Conservation (phyloP, 1,284 basidiomycete species). For the Cerioporus squamosus region DNA sequence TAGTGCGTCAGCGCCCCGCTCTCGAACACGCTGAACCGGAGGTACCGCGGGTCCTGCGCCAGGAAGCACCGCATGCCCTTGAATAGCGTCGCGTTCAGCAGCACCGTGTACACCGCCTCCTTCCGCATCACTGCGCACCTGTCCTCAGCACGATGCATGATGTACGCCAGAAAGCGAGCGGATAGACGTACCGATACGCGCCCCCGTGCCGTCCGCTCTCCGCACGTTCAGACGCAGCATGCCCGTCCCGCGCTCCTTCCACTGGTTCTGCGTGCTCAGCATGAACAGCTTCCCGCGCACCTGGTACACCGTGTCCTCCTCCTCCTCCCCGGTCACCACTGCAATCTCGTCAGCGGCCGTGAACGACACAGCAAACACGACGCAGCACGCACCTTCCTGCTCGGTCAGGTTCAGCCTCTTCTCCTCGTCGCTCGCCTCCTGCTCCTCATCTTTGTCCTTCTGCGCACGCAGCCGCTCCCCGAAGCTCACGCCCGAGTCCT, state of each 20-base stretch:
- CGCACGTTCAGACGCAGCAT: conserved; percentile 82
- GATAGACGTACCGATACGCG: conserved; percentile 74
- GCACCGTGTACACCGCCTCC: conserved; percentile 85
- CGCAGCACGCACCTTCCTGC: conserved; percentile 65
- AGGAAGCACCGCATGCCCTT: conserved; percentile 81
- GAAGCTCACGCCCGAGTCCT: conserved; percentile 50
- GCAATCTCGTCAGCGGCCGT: conserved; percentile 11
- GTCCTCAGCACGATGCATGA: not conserved
- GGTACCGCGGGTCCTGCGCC: conserved; percentile 80
- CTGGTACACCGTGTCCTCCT: conserved; percentile 85
- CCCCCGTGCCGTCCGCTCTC: conserved; percentile 65
- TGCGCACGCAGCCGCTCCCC: conserved; percentile 65
- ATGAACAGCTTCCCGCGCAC: conserved; percentile 86
- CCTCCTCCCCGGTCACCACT: conserved; percentile 93
- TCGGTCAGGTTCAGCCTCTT: conserved; percentile 58
- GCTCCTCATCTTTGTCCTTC: conserved; percentile 38
- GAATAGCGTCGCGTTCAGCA: conserved; percentile 89
- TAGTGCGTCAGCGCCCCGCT: conserved; percentile 68
- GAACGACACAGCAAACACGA: too few species aligned
- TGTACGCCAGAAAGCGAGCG: not conserved
- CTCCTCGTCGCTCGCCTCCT: conserved; percentile 58
- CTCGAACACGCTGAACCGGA: conserved; percentile 80
- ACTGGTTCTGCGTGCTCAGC: conserved; percentile 68
- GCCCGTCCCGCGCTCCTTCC: conserved; percentile 92
- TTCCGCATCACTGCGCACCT: conserved; percentile 84